Base-by-base conservation (phyloP, 305 asterid species). In the Solanum hybrid region DNA sequence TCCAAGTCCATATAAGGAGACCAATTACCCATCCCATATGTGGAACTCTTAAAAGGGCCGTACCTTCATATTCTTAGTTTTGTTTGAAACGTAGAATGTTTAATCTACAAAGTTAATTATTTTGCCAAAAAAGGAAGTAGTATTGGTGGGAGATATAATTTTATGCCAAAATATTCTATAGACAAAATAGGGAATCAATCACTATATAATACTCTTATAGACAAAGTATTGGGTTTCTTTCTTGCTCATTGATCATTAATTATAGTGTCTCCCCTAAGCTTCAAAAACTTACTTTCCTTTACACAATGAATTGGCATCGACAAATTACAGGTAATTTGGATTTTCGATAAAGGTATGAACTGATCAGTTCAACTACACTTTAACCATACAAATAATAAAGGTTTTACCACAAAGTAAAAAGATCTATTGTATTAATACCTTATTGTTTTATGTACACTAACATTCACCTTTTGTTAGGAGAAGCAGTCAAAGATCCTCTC, bases 81-180 rank as follows among this genome's bases (percentile, higher is more conserved):
- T 17, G 5, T n/a, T 81, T 42, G 38, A 16, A 42, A 40, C 35
- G 5, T 42, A 42, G 72, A 32, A 82, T 82, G 72, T 2, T 4
- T 40, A 40, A 80, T 38, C 66, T 80, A 38, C 36, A 7, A 40
- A 80, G 29, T 80, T 80, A 26, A 80, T 26, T 80, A 38, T 46
- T 40, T 80, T 16, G 1, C n/a, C 69, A 27, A 14, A 79, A 14
- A 40, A 14, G 69, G 69, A 38, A 80, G 66, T 80, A 24, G 36
- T 38, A 26, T 13, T 26, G 36, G 69, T 5, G 9, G 32, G 69
- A 80, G 36, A 14, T 29, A 40, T 26, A 80, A 38, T 14, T 80
- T 80, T 80, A 38, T 26, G 36, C 69, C 79, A 72, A 73, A 66
- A 97, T 56, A 20, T 56, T 56, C 69, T 56, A 6, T 56, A 56